These are phyloP conservation scores for Candida odintsovae DNA, from an alignment of 805 yeast species.

Conservation along the genomic window DNA sequence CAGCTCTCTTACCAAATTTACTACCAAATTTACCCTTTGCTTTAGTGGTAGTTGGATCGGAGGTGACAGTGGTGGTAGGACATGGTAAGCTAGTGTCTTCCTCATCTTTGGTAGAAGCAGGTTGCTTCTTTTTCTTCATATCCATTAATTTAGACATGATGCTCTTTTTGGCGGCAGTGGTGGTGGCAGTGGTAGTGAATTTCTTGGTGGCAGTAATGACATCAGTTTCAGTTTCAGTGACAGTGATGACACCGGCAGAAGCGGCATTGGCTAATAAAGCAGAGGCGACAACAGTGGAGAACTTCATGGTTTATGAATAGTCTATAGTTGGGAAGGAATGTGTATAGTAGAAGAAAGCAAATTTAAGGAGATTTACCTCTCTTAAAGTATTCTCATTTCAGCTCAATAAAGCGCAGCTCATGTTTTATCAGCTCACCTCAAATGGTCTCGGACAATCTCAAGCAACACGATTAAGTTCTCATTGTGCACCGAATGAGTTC, in stretches of 20 bases:
- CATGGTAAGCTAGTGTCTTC: background rate
- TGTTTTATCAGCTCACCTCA: background rate
- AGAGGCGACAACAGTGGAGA: background rate
- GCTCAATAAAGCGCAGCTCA: background rate
- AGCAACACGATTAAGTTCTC: background rate
- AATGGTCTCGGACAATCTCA: background rate
- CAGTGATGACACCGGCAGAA: constrained; percentile 1
- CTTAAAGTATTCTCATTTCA: too few relatives aligned
- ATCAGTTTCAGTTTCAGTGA: background rate
- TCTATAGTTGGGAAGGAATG: background rate
- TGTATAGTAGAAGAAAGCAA: background rate
- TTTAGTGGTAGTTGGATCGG: background rate
- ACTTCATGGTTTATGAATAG: background rate
- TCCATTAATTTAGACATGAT: background rate
- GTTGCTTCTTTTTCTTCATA: background rate
- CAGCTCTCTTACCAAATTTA: background rate
- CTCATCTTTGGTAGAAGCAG: too few relatives aligned
- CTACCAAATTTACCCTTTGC: background rate
- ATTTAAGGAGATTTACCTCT: background rate
- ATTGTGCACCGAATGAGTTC: background rate
- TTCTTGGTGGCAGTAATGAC: constrained; percentile 3
- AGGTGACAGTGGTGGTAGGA: background rate
- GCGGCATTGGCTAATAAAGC: background rate
- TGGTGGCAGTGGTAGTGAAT: background rate
- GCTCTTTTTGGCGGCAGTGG: background rate